Evolutionary conservation across 2,329 filamentous ascomycete species (phyloP).

Genomic region (Hymenoscyphus fraxineus): DNA sequence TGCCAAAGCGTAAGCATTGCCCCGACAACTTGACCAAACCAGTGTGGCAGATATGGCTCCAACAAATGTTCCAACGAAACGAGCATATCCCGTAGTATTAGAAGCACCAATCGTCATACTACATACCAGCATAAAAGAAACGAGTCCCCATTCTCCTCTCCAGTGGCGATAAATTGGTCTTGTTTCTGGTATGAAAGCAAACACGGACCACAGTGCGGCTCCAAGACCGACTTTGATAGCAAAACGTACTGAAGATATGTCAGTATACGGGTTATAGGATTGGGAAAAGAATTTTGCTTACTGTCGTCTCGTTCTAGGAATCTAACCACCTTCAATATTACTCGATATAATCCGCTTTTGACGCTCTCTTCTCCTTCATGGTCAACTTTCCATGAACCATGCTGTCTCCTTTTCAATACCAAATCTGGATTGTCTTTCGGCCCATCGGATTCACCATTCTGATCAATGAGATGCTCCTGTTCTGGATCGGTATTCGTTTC

Average conservation of each 20-base stretch:
- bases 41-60: slow-evolving; percentile 72
- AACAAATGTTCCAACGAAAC: slow-evolving; percentile 81
- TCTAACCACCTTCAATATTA: slow-evolving; percentile 51
- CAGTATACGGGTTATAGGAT: slow-evolving; percentile 24
- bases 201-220: slow-evolving; percentile 81
- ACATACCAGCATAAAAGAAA: slow-evolving; percentile 97
- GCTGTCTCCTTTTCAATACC: slow-evolving; percentile 20
- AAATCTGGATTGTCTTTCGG: slow-evolving; percentile 28
- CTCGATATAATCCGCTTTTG: slow-evolving; percentile 33
- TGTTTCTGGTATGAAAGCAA: slow-evolving; percentile 77
- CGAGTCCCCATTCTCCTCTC: slow-evolving; percentile 92
- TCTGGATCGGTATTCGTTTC: slow-evolving; percentile 25
- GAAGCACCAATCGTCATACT: slow-evolving; percentile 96
- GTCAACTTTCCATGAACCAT: slow-evolving; percentile 13
- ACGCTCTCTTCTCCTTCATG: slow-evolving; percentile 9
- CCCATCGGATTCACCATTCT: slow-evolving; percentile 21
- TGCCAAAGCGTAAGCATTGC: slow-evolving; percentile 71
- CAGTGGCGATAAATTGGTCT: slow-evolving; percentile 79
- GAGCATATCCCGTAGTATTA: slow-evolving; percentile 84
- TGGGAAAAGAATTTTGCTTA: slow-evolving; percentile 34
- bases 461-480: slow-evolving; percentile 29
- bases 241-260: slow-evolving; percentile 53
- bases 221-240: slow-evolving; percentile 92
- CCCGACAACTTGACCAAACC: slow-evolving; percentile 73
- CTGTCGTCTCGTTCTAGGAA: slow-evolving; percentile 62